Conservation (phyloP, 345 rosid species). For the Kernera saxatilis region DNA sequence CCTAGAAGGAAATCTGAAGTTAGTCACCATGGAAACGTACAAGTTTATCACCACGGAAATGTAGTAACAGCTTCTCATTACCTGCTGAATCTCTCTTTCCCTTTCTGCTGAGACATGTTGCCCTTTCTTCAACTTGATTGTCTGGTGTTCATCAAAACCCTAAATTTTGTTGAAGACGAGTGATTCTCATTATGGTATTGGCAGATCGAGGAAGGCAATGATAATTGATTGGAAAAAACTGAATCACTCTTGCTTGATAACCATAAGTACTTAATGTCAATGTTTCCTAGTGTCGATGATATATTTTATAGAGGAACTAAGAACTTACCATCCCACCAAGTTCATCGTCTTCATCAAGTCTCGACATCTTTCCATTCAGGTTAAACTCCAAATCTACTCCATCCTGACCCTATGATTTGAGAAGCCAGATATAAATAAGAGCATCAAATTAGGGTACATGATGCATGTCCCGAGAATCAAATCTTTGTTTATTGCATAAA, state of each 20-base stretch:
- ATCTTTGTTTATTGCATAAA: background rate
- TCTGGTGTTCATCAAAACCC: slow-evolving; percentile 44
- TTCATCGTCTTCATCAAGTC: slow-evolving; percentile 47
- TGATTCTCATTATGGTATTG: background rate
- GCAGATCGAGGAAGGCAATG: background rate
- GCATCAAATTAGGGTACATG: background rate
- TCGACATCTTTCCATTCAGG: slow-evolving; percentile 44
- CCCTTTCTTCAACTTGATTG: slow-evolving; percentile 33
- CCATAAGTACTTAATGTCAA: background rate
- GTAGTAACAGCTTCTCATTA: slow-evolving; percentile 3
- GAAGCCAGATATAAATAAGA: background rate
- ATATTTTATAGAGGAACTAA: background rate
- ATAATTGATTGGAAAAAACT: background rate
- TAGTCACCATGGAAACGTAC: background rate
- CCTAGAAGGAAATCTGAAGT: slow-evolving; percentile 39
- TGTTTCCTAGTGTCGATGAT: background rate
- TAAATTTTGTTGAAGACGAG: slow-evolving; percentile 14
- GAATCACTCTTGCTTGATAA: background rate
- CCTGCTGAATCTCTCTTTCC: slow-evolving; percentile 45
- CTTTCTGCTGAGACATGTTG: slow-evolving; percentile 42
- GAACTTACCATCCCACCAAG: slow-evolving; percentile 45
- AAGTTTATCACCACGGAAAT: background rate
- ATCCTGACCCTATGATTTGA: slow-evolving; percentile 45
- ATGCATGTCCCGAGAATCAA: background rate
- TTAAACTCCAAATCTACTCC: slow-evolving; percentile 65